phyloP scores from a whole-genome alignment of 2,329 filamentous ascomycete species.

The Pochonia chlamydosporia region DNA sequence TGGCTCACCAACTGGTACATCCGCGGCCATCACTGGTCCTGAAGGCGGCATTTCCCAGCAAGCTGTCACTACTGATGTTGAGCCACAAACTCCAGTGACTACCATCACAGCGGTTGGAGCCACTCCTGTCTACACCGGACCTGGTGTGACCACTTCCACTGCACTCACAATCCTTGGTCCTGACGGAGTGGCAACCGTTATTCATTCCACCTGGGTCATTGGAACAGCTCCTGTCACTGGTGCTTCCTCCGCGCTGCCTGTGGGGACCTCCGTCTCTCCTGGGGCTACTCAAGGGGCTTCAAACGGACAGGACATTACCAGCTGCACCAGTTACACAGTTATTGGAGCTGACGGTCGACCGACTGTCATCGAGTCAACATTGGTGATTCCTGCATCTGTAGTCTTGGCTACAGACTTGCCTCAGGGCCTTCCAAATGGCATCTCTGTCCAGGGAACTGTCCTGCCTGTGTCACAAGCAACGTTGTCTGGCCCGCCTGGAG shows the following conservation, averaged over 20 bases:
- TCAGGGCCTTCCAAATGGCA: conserved; percentile 9
- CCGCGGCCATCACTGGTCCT: neutral
- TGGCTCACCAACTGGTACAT: neutral
- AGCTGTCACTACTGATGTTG: neutral
- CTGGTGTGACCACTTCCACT: conserved; percentile 6
- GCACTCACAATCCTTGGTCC: conserved; percentile 6
- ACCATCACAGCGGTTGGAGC: conserved; percentile 8
- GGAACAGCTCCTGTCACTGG: conserved; percentile 5
- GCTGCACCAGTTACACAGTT: conserved; percentile 19
- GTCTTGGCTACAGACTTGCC: conserved; percentile 8
- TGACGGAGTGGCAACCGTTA: conserved; percentile 9
- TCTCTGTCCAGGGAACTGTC: conserved; percentile 5
- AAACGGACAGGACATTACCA: conserved; percentile 9
- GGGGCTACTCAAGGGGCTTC: conserved; percentile 3
- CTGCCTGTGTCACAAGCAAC: conserved; percentile 7
- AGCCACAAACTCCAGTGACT: conserved; percentile 6
- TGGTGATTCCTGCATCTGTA: conserved; percentile 19
- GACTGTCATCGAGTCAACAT: conserved; percentile 28
- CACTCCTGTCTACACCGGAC: conserved; percentile 4
- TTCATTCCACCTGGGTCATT: conserved; percentile 9
- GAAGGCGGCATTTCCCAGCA: conserved; percentile 4
- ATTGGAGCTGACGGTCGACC: conserved; percentile 26
- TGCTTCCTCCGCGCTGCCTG: conserved; percentile 5
- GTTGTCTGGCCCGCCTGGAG: conserved; percentile 10
- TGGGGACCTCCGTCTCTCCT: neutral